Evolutionary conservation across 2,329 filamentous ascomycete species (phyloP), one percentile per base, ranked within the genome.

Genomic region (Cladosporium sp.): DNA sequence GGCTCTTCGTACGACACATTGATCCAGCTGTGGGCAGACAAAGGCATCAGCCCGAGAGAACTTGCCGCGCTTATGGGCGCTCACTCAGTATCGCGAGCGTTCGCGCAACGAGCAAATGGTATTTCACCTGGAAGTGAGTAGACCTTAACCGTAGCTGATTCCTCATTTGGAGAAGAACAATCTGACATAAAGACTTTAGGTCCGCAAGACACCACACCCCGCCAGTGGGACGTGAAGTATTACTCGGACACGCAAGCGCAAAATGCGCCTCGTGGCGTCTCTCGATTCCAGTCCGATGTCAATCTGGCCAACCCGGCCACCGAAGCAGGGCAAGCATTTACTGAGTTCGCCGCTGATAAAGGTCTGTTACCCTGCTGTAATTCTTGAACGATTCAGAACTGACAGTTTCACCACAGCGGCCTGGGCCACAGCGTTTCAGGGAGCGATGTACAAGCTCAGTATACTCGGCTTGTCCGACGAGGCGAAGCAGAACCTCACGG

Each of bases 1-100:
- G 73, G 74, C 16, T 60, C 61, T 9, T 53, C 59, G 11, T 56
- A 62, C 38, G 65, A 73, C 31, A 66, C 63, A 11, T 66, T 80
- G 34, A 70, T 79, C 50, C 58, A 66, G 3, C 67, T 78, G 3
- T 81, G 80, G 62, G 55, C 61, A 22, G 71, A 70, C 54, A 80
- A 81, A 65, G 77, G 77, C 1, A 76, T 81, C 65, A 66, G 65
- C 7, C 64, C 76, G 1, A 63, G 66, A 31, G 78, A 80, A 49
- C 70, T 82, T 3, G 73, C 77, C 2, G 78, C 79, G 0, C 72
- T 82, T 1, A 61, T 82, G 3, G 79, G 80, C 46, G 78, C 79
- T 0, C 79, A 82, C 62, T 73, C 74, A 1, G 68, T 73, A 8
- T 72, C 75, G 8, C 72, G 68, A 55, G 77, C 81, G 58, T 70